A percentile compares a stretch with the other conserved stretches of the same genome.
These are phyloP conservation scores for Leccinum solheimii DNA, from an alignment of 1,284 basidiomycete genomes.

Conservation along the genomic window DNA sequence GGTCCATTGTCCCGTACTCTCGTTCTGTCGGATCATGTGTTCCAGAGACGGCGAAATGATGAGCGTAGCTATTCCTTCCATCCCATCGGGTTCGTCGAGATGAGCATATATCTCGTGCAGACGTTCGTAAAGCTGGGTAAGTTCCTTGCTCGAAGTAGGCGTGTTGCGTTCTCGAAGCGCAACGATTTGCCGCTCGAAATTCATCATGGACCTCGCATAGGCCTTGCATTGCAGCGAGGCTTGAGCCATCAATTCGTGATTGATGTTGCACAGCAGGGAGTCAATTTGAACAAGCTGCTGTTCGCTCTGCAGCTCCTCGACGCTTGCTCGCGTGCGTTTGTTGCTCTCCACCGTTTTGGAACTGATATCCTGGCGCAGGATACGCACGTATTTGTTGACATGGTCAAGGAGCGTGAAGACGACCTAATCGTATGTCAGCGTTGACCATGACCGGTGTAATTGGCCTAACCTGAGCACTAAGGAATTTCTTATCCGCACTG, in stretches of 20 bases:
- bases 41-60: constrained; percentile 91
- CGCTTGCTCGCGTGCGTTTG: constrained; percentile 46
- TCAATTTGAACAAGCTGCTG: constrained; percentile 72
- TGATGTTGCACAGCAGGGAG: constrained; percentile 78
- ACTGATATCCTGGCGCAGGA: constrained; percentile 58
- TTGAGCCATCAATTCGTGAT: constrained; percentile 88
- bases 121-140: constrained; percentile 85
- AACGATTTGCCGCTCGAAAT: constrained; percentile 84
- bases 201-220: constrained; percentile 93
- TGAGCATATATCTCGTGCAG: constrained; percentile 96
- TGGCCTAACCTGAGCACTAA: constrained; percentile 82
- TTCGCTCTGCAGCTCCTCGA: constrained; percentile 42
- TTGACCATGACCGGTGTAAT: background rate
- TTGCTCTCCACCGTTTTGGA: constrained; percentile 48
- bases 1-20: constrained; percentile 97
- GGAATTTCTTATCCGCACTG: constrained; percentile 73
- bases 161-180: constrained; percentile 45
- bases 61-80: constrained; percentile 94
- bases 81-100: constrained; percentile 97
- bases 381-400: constrained; percentile 86
- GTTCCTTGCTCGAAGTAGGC: constrained; percentile 47
- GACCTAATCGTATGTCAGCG: constrained; percentile 50
- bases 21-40: constrained; percentile 97
- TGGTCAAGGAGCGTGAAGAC: constrained; percentile 96
- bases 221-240: constrained; percentile 94